Conservation (phyloP, 2,329 filamentous ascomycete genomes). For the Stromatinia cepivora region DNA sequence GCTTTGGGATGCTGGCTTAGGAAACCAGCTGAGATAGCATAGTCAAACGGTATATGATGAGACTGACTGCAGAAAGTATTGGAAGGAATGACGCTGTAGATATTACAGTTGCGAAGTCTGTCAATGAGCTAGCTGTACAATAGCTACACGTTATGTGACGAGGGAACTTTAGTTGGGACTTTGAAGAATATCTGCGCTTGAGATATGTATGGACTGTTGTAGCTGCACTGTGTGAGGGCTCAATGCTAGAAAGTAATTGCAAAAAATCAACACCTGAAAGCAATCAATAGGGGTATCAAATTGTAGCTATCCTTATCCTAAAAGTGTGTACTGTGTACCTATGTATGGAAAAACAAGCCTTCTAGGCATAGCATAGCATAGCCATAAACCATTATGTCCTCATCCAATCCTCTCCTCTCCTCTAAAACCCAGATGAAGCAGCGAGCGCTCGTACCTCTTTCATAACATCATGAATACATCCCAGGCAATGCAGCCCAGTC, state of each 20-base stretch:
- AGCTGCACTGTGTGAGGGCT: no score
- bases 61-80: no score
- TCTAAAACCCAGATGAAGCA: background rate
- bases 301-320: constrained; percentile 21
- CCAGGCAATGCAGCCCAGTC: background rate
- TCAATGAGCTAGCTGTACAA: no score
- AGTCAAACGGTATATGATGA: no score
- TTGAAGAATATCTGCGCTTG: no score
- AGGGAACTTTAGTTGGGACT: no score
- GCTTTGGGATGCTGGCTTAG: no score
- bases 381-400: background rate
- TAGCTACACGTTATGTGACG: no score
- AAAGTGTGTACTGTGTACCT: constrained; percentile 1
- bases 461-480: background rate
- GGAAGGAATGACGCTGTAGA: no score
- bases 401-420: background rate
- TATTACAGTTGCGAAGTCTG: no score
- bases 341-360: background rate
- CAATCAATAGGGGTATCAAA: constrained; percentile 20
- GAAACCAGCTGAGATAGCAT: no score
- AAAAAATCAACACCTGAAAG: background rate
- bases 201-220: no score
- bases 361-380: constrained; percentile 4
- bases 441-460: background rate
- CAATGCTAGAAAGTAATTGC: background rate